Base-by-base conservation (phyloP, 148 eudicot species). In the Nepenthes gracilis region DNA sequence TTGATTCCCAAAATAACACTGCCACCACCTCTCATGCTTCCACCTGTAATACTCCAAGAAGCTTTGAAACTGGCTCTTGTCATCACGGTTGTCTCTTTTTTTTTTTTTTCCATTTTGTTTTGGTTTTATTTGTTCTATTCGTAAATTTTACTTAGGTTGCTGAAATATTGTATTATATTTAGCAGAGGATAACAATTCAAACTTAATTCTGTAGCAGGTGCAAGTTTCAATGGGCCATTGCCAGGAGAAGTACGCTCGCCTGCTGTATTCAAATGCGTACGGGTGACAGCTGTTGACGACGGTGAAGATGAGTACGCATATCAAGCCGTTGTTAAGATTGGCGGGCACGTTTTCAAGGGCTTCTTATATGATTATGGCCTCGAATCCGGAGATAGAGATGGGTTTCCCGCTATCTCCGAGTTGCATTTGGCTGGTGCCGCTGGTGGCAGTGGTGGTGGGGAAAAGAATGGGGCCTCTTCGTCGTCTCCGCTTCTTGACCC, bases 281-380 rank as follows among this genome's bases (percentile, higher is more conserved):
- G 81, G 33, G 96, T 92, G 4, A 85, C 94, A 0, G 79, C 97
- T 0, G 79, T 92, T 2, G 97, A 88, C 0, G 94, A 92, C 9
- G 94, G 87, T 8, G 94, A 85, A 0, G 94, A 88, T 50, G 88
- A 92, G 64, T 92, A 70, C 33, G 97, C 97, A 1, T 92, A 92
- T 61, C 96, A 92, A 61, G 94, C 97, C 0, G 72, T 80, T 2
- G 94, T 85, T 0, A 83, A 72, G 37, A 92, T 92, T 1, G 86
- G 90, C 6, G 97, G 97, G 0, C 97, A 88, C 72, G 77, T 92
- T 11, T 92, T 92, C 75, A 92, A 92, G 66, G 97, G 97, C 2
- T 81, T 92, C 38, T 61, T 92, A 10, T 87, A 92, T 66, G 96
- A 92, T 78, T 90, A 85, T 77, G 97, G 97, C 2, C 32, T 70